Percentiles rank a stretch among this genome's conserved stretches.
Conservation (phyloP, 805 yeast genomes). For the Saccharomycopsis olivae region DNA sequence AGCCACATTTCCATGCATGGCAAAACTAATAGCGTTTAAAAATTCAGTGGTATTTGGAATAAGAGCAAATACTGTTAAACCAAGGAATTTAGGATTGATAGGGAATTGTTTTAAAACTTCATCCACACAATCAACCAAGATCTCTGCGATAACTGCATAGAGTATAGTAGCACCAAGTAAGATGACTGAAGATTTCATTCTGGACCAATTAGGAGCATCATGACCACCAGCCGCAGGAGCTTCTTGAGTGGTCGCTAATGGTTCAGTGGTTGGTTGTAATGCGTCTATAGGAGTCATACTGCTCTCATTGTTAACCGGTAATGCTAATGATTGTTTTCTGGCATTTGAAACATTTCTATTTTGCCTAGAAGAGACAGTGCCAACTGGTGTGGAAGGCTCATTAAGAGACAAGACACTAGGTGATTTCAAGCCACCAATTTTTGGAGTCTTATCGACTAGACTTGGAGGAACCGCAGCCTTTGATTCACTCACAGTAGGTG, state of each 20-base stretch:
- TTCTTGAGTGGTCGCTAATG: conserved; percentile 1
- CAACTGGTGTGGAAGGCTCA: conserved; percentile 2
- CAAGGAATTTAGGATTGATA: conserved; percentile 84
- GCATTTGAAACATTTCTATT: conserved; percentile 8
- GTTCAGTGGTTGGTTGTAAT: conserved; percentile 1
- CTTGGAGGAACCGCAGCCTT: conserved; percentile 13
- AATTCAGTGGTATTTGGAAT: conserved; percentile 98
- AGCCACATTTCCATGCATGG: conserved; percentile 92
- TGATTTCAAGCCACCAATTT: conserved; percentile 12
- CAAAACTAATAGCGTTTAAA: conserved; percentile 92
- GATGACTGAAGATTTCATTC: conserved; percentile 72
- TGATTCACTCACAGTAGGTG: conserved; percentile 37
- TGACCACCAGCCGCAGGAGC: conserved; percentile 50
- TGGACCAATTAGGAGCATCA: conserved; percentile 96
- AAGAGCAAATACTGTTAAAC: conserved; percentile 87
- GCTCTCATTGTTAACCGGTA: background rate
- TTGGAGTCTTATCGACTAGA: conserved; percentile 7
- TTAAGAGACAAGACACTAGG: conserved; percentile 17
- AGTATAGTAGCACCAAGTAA: conserved; percentile 73
- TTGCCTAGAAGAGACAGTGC: background rate
- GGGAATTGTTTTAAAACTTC: conserved; percentile 68
- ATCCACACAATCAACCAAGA: conserved; percentile 86
- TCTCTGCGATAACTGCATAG: conserved; percentile 91
- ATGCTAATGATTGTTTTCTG: conserved; percentile 4
- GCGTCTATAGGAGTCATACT: conserved; percentile 4